Evolutionary conservation across 805 yeast species (phyloP), one percentile per base, ranked within the genome.

Genomic region (Candida fluviatilis): DNA sequence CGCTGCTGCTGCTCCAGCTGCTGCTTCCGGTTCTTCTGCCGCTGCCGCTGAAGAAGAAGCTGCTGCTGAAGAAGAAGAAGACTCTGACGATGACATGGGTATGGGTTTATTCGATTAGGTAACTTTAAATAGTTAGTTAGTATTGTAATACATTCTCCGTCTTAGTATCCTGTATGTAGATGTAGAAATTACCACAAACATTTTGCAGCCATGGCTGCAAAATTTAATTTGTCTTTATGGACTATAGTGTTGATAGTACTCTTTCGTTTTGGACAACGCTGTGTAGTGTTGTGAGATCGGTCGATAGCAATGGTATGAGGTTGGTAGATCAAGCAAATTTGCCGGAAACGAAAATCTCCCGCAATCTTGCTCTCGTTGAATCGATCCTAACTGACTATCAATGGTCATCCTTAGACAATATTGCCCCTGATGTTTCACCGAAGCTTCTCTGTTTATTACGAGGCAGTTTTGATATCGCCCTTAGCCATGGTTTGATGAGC

Each of bases 1-100:
- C 76, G 99, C 98, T 68, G 84, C 98, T 64, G 95, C 96, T 75
- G 97, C 97, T 63, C 96, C 98, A 62, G 96, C 75, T 69, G 96
- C 96, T 62, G 84, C 84, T 66, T 87, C 95, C 58, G 79, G 86
- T 60, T 58, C 76, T 47, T 58, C 77, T 49, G 60, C 73, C 50
- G 74, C 69, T 39, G 78, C 78, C 45, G 82, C 76, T 49, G 84
- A 77, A 47, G 84, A 74, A 45, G 87, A 76, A 50, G 89, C 75
- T 43, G 87, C 81, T 50, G 85, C 76, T 38, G 90, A 72, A 43
- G 95, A 73, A 59, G 87, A 73, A 54, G 93, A 77, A 52, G 84
- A 76, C 66, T 78, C 82, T 50, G 88, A 81, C 55, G 87, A 80
- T 60, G 96, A 88, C 80, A 88, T 91, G 96, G 98, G 97, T 58